These are phyloP conservation scores for Themeda triandra DNA, from an alignment of 176 grass and related monocot genomes.

Conservation along the genomic window DNA sequence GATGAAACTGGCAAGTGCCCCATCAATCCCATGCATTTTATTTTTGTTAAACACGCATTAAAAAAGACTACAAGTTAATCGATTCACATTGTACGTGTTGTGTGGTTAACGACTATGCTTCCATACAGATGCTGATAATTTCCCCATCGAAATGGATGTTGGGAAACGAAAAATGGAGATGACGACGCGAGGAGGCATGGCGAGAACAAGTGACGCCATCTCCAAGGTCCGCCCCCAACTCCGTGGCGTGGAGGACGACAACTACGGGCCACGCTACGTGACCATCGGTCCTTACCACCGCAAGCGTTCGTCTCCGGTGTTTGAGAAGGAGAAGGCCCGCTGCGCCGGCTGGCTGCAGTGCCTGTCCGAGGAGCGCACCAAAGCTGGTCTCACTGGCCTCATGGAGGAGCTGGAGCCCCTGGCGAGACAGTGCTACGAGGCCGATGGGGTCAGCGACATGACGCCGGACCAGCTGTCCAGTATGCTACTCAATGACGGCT, in stretches of 20 bases:
- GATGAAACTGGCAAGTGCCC: neutral
- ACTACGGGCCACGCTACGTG: neutral
- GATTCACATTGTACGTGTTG: neutral
- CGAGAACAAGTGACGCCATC: neutral
- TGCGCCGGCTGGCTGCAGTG: neutral
- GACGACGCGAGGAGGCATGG: no score
- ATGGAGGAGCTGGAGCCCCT: neutral
- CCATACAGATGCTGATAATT: neutral
- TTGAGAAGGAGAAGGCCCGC: neutral
- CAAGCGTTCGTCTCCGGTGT: neutral
- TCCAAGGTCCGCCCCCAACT: neutral
- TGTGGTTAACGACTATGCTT: neutral
- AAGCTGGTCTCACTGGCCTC: neutral
- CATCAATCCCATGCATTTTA: neutral
- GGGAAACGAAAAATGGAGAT: no score
- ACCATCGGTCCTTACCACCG: slow-evolving; percentile 7
- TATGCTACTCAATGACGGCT: neutral
- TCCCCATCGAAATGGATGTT: no score
- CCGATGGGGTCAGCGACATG: neutral
- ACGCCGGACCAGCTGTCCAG: neutral
- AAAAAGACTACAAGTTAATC: no score
- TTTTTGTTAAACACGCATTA: no score
- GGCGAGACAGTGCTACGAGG: neutral
- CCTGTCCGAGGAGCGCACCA: neutral
- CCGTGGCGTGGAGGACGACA: neutral